Evolutionary conservation across 2,329 filamentous ascomycete species (phyloP), one percentile per base, ranked within the genome.

Genomic region (Colletotrichum sp.): DNA sequence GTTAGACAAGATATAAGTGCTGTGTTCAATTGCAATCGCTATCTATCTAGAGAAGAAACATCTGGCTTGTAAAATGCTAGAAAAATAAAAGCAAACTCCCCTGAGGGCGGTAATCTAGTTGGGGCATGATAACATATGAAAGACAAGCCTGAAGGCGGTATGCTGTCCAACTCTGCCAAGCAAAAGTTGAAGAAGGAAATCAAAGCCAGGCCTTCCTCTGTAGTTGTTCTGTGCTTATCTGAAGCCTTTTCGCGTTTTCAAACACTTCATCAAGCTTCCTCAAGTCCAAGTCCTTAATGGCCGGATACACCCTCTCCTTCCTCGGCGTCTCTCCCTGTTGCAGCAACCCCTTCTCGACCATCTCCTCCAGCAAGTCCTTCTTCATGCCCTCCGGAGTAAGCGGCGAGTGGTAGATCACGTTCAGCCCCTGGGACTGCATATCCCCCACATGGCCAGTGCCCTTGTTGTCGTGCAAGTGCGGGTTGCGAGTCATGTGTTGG

Each of bases 401-500:
- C 8, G 16, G 55, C 6, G 71, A 68, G 19, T 73, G 65, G 27
- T 73, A 73, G n/a, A 73, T 27, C 52, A 68, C 36, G 12, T 63
- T 34, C 11, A 69, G 39, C 19, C 34, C 71, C 64, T 69, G 71
- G 8, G 27, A 27, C 34, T 57, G 55, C 71, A 73, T 73, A 15
- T 36, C 71, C 27, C 36, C 52, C 34, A 73, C 71, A 22, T 73
- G 71, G n/a, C 68, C 65, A 28, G 68, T 66, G 55, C 71, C 71
- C 55, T 73, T 73, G 28, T 68, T 63, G 64, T 73, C 64, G 57
- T 69, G 71, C 16, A 73, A 25, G 36, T 73, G 64, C 19, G 71
- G 71, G 55, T 61, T 73, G 22, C 65, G 71, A 19, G 71, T 68
- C 71, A 63, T 55, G 48, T 68, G 68, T 32, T 73, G 71, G 22